These are phyloP conservation scores for Hypholoma sublateritium DNA, from an alignment of 768 basidiomycete species.

Conservation along the genomic window DNA sequence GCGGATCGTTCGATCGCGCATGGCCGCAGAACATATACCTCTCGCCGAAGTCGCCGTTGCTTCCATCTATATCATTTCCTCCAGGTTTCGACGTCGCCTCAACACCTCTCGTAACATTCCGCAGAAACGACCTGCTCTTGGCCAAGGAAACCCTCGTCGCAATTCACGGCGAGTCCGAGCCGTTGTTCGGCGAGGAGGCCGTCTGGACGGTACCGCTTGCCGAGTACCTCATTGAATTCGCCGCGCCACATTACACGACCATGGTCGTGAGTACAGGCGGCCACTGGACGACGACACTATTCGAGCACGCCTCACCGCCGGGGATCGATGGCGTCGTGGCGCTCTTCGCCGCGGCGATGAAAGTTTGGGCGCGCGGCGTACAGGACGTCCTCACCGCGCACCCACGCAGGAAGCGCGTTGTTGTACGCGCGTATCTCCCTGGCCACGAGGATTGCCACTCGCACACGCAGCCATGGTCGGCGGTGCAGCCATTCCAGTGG, in stretches of 20 bases:
- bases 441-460: slow-evolving; percentile 68
- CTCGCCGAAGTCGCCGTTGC: slow-evolving; percentile 50
- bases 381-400: slow-evolving; percentile 38
- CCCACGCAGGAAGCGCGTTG: slow-evolving; percentile 38
- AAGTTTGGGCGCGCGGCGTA: slow-evolving; percentile 50
- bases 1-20: slow-evolving; percentile 56
- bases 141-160: slow-evolving; percentile 45
- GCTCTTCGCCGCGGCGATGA: slow-evolving; percentile 61
- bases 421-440: slow-evolving; percentile 61
- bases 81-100: slow-evolving; percentile 48
- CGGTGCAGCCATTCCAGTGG: slow-evolving; percentile 41
- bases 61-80: slow-evolving; percentile 44
- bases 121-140: slow-evolving; percentile 61
- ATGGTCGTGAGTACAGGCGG: slow-evolving; percentile 65
- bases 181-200: slow-evolving; percentile 55
- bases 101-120: slow-evolving; percentile 67
- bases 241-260: slow-evolving; percentile 54
- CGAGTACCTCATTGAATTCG: slow-evolving; percentile 54
- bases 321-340: slow-evolving; percentile 55
- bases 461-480: slow-evolving; percentile 43
- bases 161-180: slow-evolving; percentile 39
- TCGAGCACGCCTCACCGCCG: slow-evolving; percentile 34
- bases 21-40: slow-evolving; percentile 70
- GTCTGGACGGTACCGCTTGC: slow-evolving; percentile 53
- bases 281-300: slow-evolving; percentile 65